Percentiles rank a stretch among this genome's conserved stretches.
Evolutionary conservation across 371 early-diverging fungal species (phyloP).

Genomic region (Capillidium rhysosporum): DNA sequence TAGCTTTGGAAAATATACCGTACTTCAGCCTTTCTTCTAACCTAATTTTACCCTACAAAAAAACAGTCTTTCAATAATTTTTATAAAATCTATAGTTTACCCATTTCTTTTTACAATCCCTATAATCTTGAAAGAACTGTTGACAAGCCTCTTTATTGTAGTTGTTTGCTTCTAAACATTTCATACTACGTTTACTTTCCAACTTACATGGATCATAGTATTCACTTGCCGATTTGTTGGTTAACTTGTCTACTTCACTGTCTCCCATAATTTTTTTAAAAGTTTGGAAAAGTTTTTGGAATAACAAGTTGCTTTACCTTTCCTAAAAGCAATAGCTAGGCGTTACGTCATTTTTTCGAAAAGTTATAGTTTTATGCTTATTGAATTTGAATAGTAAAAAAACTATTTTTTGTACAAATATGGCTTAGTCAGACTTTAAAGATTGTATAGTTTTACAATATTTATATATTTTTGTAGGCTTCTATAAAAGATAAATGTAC

Average conservation of each 20-base stretch:
- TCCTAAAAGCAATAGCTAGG: no score
- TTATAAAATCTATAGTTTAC: slow-evolving; percentile 10
- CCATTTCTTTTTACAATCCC: slow-evolving; percentile 51
- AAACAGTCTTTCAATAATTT: not conserved
- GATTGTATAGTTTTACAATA: no score
- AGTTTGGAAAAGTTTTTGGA: no score
- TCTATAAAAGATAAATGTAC: no score
- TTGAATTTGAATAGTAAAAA: no score
- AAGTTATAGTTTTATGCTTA: no score
- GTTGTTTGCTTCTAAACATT: slow-evolving; percentile 35
- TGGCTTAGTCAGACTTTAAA: no score
- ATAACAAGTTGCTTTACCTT: no score
- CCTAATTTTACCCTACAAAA: not conserved
- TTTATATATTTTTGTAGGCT: no score
- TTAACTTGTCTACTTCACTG: slow-evolving; percentile 19
- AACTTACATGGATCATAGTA: slow-evolving; percentile 39
- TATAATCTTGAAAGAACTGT: slow-evolving; percentile 31
- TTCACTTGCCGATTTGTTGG: slow-evolving; percentile 27
- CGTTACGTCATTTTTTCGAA: no score
- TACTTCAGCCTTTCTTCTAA: not conserved
- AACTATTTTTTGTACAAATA: no score
- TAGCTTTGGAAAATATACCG: not conserved
- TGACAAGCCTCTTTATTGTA: slow-evolving; percentile 34
- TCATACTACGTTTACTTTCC: slow-evolving; percentile 36
- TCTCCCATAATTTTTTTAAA: no score